phyloP scores from a whole-genome alignment of 805 yeast genomes.

The Nakazawaea sp. region DNA sequence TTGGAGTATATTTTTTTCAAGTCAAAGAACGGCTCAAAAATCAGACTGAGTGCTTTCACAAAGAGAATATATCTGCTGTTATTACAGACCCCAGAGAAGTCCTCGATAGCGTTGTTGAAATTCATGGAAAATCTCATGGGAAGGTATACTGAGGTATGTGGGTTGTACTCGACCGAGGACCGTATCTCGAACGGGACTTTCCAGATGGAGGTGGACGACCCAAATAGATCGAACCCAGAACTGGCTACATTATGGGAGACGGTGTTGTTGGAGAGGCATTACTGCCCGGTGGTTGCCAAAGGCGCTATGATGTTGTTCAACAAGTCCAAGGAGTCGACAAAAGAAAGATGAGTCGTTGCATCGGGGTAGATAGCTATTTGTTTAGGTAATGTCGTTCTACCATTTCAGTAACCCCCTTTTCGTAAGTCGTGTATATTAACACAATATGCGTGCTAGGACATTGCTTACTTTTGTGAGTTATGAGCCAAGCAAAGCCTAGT shows the following conservation, averaged over 20 bases:
- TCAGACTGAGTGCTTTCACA: slow-evolving; percentile 73
- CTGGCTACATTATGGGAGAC: slow-evolving; percentile 92
- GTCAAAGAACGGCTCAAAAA: slow-evolving; percentile 57
- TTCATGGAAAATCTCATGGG: slow-evolving; percentile 71
- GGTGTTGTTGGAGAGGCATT: slow-evolving; percentile 72
- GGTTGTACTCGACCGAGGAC: slow-evolving; percentile 84
- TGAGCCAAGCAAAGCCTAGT: too few relatives aligned
- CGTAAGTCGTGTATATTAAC: too few relatives aligned
- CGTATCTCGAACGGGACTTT: slow-evolving; percentile 76
- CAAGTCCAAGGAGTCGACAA: slow-evolving; percentile 19
- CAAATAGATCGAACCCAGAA: slow-evolving; percentile 75
- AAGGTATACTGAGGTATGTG: slow-evolving; percentile 64
- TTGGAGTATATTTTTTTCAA: slow-evolving; percentile 79
- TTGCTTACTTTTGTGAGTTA: too few relatives aligned
- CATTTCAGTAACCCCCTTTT: too few relatives aligned
- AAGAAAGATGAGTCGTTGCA: too few relatives aligned
- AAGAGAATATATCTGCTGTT: slow-evolving; percentile 66
- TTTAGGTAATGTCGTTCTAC: too few relatives aligned
- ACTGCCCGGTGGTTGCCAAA: slow-evolving; percentile 72
- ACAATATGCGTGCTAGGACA: too few relatives aligned
- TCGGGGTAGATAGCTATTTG: too few relatives aligned
- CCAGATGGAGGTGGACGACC: slow-evolving; percentile 54
- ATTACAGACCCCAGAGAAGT: slow-evolving; percentile 81
- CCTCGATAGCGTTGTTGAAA: slow-evolving; percentile 69
- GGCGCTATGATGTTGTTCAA: slow-evolving; percentile 43